Evolutionary conservation across 2,329 filamentous ascomycete species (phyloP).

Genomic region (Pseudocercospora fuligena): DNA sequence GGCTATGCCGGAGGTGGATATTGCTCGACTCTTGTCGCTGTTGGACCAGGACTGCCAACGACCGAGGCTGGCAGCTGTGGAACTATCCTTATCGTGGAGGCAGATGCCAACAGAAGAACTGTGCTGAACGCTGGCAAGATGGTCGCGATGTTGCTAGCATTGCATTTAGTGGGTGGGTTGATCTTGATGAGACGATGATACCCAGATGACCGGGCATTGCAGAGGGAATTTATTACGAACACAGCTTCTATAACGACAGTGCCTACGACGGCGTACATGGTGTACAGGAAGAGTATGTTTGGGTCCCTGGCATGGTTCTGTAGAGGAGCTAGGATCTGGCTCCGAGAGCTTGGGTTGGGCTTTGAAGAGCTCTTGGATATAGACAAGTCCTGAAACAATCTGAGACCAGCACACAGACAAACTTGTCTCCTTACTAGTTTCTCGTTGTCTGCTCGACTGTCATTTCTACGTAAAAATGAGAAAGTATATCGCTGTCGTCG

Average conservation of each 20-base stretch:
- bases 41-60: constrained; percentile 41
- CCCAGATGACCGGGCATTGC: constrained; percentile 2
- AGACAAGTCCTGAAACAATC: background rate
- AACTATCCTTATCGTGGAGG: constrained; percentile 42
- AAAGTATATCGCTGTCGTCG: background rate
- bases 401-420: background rate
- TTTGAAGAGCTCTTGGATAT: background rate
- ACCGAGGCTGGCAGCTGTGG: constrained; percentile 40
- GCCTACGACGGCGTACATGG: constrained; percentile 12
- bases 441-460: background rate
- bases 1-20: constrained; percentile 35
- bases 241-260: constrained; percentile 20
- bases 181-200: constrained; percentile 26
- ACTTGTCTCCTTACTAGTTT: background rate
- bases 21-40: constrained; percentile 41
- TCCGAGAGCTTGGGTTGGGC: constrained; percentile 2
- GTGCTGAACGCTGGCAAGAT: constrained; percentile 27
- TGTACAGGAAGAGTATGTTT: background rate
- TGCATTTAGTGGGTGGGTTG: constrained; percentile 31
- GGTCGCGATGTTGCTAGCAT: constrained; percentile 25
- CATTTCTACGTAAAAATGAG: background rate
- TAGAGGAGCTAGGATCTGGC: background rate
- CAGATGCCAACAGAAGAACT: constrained; percentile 23
- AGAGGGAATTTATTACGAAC: background rate
- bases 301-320: background rate